phyloP scores from a whole-genome alignment of 352 stramenopile genomes.

The Pythium dissimile region DNA sequence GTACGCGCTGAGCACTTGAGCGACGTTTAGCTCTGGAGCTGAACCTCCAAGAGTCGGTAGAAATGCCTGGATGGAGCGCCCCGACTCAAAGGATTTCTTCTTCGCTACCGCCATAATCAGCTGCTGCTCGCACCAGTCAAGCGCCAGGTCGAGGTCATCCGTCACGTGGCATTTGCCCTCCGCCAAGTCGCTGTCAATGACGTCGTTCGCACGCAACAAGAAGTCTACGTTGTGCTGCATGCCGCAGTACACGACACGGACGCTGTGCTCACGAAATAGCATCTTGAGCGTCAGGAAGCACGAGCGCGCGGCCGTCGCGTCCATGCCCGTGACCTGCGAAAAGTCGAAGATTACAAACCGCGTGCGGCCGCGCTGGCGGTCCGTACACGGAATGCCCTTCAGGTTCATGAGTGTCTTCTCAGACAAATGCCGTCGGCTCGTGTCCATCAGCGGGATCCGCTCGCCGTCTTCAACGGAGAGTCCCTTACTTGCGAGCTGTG shows the following conservation, averaged over 20 bases:
- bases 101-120: slow-evolving; percentile 42
- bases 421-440: neutral
- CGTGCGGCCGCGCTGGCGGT: slow-evolving; percentile 32
- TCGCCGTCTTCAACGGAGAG: slow-evolving; percentile 12
- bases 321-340: slow-evolving; percentile 68
- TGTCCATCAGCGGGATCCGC: slow-evolving; percentile 26
- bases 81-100: slow-evolving; percentile 35
- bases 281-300: slow-evolving; percentile 72
- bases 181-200: slow-evolving; percentile 23
- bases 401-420: slow-evolving; percentile 36
- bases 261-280: slow-evolving; percentile 42
- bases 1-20: slow-evolving; percentile 46
- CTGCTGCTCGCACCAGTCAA: slow-evolving; percentile 68
- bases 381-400: slow-evolving; percentile 32
- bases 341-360: slow-evolving; percentile 80
- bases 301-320: slow-evolving; percentile 67
- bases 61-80: slow-evolving; percentile 15
- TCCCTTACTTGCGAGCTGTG: neutral
- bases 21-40: slow-evolving; percentile 31
- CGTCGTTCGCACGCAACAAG: slow-evolving; percentile 54
- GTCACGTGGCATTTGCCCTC: slow-evolving; percentile 34
- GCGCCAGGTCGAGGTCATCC: slow-evolving; percentile 43
- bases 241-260: slow-evolving; percentile 64
- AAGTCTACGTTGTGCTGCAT: slow-evolving; percentile 53
- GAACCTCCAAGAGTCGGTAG: slow-evolving; percentile 16